Conservation (phyloP, 768 basidiomycete species). For the Polyporus arcularius region DNA sequence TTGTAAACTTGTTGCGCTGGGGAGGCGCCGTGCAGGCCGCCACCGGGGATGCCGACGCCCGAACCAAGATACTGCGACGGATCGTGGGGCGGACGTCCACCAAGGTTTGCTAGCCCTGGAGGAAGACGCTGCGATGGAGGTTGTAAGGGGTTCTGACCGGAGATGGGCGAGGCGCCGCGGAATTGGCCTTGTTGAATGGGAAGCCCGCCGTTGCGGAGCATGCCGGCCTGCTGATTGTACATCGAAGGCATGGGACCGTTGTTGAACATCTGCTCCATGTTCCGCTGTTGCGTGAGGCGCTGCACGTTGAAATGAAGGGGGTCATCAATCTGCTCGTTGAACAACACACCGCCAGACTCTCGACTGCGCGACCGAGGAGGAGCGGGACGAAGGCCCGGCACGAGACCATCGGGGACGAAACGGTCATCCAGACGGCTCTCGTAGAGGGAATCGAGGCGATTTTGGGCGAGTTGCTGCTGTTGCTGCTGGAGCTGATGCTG, state of each 20-base stretch:
- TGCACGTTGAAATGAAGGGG: conserved; percentile 60
- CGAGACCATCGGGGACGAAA: conserved; percentile 84
- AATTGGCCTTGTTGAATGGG: conserved; percentile 62
- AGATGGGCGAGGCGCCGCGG: conserved; percentile 70
- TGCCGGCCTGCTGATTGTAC: conserved; percentile 47
- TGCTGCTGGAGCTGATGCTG: conserved; percentile 35
- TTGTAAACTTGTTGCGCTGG: conserved; percentile 49
- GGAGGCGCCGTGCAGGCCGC: conserved; percentile 47
- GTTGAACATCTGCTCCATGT: conserved; percentile 57
- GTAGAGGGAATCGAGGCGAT: conserved; percentile 67
- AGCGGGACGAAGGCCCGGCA: conserved; percentile 75
- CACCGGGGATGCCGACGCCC: conserved; percentile 33
- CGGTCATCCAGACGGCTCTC: conserved; percentile 76
- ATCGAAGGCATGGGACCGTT: conserved; percentile 45
- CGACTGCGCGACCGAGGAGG: conserved; percentile 59
- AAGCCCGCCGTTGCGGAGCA: conserved; percentile 52
- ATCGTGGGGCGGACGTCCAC: conserved; percentile 80
- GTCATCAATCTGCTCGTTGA: conserved; percentile 62
- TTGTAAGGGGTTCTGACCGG: conserved; percentile 46
- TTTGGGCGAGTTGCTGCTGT: conserved; percentile 38
- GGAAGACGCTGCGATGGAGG: conserved; percentile 59
- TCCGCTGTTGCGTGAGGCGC: conserved; percentile 51
- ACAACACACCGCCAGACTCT: conserved; percentile 52
- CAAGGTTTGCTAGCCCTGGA: conserved; percentile 80
- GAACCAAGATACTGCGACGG: conserved; percentile 57